These are phyloP conservation scores for Crithidia sp. DNA, from an alignment of 208 protist genomes.

Conservation along the genomic window DNA sequence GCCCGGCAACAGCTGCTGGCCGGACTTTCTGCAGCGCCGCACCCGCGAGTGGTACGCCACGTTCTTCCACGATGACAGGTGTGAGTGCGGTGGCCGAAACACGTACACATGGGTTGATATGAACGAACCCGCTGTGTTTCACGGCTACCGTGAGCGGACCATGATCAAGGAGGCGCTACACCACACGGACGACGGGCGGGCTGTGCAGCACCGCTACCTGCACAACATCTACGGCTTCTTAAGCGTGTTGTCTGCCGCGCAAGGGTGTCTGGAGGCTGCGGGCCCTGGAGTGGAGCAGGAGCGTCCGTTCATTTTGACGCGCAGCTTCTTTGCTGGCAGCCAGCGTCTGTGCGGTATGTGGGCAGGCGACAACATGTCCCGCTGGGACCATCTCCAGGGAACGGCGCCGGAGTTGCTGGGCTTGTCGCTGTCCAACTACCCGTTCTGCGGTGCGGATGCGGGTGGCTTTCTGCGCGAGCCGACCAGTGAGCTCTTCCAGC, in stretches of 20 bases:
- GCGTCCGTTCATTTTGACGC: conserved; percentile 97
- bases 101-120: conserved; percentile 99
- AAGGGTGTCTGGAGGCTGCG: conserved; percentile 80
- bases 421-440: conserved; percentile 94
- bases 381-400: conserved; percentile 94
- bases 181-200: conserved; percentile 44
- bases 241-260: conserved; percentile 75
- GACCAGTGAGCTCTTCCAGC: conserved; percentile 93
- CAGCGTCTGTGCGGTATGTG: conserved; percentile 97
- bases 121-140: conserved; percentile 98
- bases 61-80: conserved; percentile 87
- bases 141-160: conserved; percentile 89
- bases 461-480: conserved; percentile 98
- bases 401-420: conserved; percentile 95
- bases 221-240: conserved; percentile 98
- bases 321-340: conserved; percentile 97
- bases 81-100: conserved; percentile 80
- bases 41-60: conserved; percentile 93
- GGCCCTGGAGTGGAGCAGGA: conserved; percentile 35
- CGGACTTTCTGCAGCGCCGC: conserved; percentile 92
- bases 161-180: conserved; percentile 95
- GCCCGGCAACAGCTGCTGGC: conserved; percentile 93
- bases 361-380: conserved; percentile 97
- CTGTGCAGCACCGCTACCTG: conserved; percentile 94
- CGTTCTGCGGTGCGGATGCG: conserved; percentile 96